Conservation (phyloP, 2,329 filamentous ascomycete genomes). For the Apiospora marii region DNA sequence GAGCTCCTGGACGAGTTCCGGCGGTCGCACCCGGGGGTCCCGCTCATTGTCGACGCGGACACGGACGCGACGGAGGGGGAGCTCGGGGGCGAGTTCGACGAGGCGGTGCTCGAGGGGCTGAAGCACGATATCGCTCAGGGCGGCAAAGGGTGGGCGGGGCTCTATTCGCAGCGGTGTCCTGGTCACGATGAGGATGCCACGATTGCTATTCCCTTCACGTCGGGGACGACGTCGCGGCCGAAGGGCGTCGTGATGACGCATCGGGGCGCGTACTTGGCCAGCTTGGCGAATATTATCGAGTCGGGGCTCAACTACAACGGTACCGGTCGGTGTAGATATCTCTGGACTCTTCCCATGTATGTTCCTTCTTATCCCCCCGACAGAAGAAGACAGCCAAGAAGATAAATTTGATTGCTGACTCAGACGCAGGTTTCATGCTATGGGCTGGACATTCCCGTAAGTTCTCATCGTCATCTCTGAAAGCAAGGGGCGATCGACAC, state of each 20-base stretch:
- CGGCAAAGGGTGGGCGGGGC: conserved; percentile 75
- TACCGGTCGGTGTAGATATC: conserved; percentile 76
- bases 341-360: conserved; percentile 94
- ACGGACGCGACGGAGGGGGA: conserved; percentile 79
- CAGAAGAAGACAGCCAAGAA: background rate
- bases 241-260: conserved; percentile 96
- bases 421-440: conserved; percentile 64
- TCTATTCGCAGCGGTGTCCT: conserved; percentile 67
- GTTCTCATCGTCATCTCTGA: conserved; percentile 27
- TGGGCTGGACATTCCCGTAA: conserved; percentile 82
- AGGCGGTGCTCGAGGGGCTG: conserved; percentile 82
- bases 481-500: background rate
- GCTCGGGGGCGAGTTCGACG: conserved; percentile 81
- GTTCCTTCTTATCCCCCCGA: conserved; percentile 46
- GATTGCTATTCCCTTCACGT: conserved; percentile 91
- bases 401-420: background rate
- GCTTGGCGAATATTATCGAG: conserved; percentile 87
- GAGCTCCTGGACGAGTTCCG: conserved; percentile 73
- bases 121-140: conserved; percentile 73
- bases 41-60: conserved; percentile 83
- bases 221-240: conserved; percentile 87
- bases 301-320: conserved; percentile 78
- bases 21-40: conserved; percentile 66
- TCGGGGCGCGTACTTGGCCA: conserved; percentile 84
- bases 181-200: conserved; percentile 76